A percentile compares a stretch with the other conserved stretches of the same genome.
phyloP scores from a whole-genome alignment of 2,329 filamentous ascomycete species.

The Ceratocystis albifundus region DNA sequence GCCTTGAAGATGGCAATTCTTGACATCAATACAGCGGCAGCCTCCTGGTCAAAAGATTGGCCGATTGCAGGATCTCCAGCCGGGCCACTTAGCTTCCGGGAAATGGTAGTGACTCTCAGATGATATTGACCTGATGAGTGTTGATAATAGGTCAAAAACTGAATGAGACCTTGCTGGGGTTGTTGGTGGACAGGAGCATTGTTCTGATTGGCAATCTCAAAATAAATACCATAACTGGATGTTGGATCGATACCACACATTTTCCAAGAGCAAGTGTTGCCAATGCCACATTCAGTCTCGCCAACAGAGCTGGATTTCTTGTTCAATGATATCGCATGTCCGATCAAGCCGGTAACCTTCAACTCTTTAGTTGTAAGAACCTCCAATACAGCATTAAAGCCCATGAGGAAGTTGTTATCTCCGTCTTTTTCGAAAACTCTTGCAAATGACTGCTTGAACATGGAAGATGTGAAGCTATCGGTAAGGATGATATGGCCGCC shows the following conservation, averaged over 20 bases:
- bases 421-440: slow-evolving; percentile 95
- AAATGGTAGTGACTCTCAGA: slow-evolving; percentile 86
- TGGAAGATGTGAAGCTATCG: slow-evolving; percentile 95
- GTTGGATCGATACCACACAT: slow-evolving; percentile 97
- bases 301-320: slow-evolving; percentile 96
- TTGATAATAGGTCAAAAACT: slow-evolving; percentile 97
- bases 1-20: slow-evolving; percentile 98
- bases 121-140: slow-evolving; percentile 95
- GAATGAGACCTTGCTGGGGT: slow-evolving; percentile 87
- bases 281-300: slow-evolving; percentile 95
- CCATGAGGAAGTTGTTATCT: slow-evolving; percentile 91
- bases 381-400: slow-evolving; percentile 92
- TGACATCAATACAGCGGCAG: slow-evolving; percentile 96
- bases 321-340: slow-evolving; percentile 90
- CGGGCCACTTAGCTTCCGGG: slow-evolving; percentile 80
- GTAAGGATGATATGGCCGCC: slow-evolving; percentile 97
- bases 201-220: slow-evolving; percentile 91
- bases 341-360: slow-evolving; percentile 94
- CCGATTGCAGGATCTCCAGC: slow-evolving; percentile 90
- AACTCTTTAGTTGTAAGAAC: slow-evolving; percentile 95
- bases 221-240: slow-evolving; percentile 91
- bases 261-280: slow-evolving; percentile 98
- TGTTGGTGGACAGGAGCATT: slow-evolving; percentile 73
- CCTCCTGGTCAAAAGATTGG: slow-evolving; percentile 96
- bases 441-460: slow-evolving; percentile 98